phyloP scores from a whole-genome alignment of 2,329 filamentous ascomycete species.

The Fusarium sp. region DNA sequence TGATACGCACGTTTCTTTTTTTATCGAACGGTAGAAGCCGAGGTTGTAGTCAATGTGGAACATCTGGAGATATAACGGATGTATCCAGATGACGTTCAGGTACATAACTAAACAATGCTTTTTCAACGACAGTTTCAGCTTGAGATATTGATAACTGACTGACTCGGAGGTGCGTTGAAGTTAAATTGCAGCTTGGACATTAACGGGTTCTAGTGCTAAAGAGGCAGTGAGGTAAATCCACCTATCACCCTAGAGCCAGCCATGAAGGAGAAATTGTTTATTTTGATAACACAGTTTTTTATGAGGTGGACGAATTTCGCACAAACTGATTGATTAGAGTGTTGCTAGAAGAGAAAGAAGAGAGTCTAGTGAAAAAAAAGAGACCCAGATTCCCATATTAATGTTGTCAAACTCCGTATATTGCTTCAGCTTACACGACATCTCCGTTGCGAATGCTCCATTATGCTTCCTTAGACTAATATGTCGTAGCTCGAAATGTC shows the following conservation, averaged over 20 bases:
- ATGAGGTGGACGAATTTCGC: neutral
- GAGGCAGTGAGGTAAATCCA: neutral
- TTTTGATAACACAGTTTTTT: slow-evolving; percentile 1
- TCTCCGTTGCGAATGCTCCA: neutral
- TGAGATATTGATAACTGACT: neutral
- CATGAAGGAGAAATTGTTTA: neutral
- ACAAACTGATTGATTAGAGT: too few species aligned
- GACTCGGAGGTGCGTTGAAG: slow-evolving; percentile 3
- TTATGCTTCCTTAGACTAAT: too few species aligned
- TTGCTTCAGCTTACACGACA: neutral
- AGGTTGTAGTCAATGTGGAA: slow-evolving; percentile 18
- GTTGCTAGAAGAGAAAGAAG: neutral
- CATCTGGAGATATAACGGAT: neutral
- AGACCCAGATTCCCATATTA: neutral
- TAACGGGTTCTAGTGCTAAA: too few species aligned
- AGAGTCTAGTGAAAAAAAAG: neutral
- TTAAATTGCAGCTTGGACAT: slow-evolving; percentile 21
- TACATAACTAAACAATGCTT: neutral
- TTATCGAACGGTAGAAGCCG: slow-evolving; percentile 13
- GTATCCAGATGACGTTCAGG: neutral
- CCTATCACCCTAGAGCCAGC: neutral
- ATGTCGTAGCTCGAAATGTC: neutral
- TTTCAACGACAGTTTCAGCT: neutral
- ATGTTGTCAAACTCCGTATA: neutral
- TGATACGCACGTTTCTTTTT: slow-evolving; percentile 19